Evolutionary conservation across 306 rosid genomes (phyloP), one percentile per base, ranked within the genome.

Genomic region (Trifolium fragiferum): DNA sequence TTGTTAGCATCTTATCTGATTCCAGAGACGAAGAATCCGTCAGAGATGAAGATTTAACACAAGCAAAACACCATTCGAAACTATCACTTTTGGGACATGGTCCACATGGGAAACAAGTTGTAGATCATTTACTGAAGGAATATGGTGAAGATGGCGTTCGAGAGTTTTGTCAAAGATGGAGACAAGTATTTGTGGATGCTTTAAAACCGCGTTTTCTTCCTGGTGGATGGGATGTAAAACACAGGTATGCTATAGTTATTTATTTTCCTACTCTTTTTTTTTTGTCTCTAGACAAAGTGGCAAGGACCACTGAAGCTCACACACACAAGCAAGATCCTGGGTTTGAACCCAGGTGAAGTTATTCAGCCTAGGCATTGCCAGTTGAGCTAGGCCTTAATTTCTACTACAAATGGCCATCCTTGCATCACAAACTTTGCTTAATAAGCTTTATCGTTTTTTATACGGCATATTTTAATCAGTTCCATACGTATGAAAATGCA

Each of bases 51-150:
- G 84, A 76, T 76, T 69, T 75, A 41, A 62, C 76, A 32, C 83
- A 68, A 63, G 66, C 78, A 57, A 86, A 78, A 59, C 88, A 85
- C 37, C 85, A 82, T 80, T 59, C 96, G 12, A 89, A 94, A 75
- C 76, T 87, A 49, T 94, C 97, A 38, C 84, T 94, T 27, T 81
- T 92, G 78, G 99, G 97, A 59, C 99, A 94, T 76, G 99, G 99
- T 46, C 97, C 97, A 15, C 99, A 92, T 75, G 99, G 99, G 20
- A 92, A 89, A 76, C 87, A 82, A 81, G 96, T 92, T 81, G 98
- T 94, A 79, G 97, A 94, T 59, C 81, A 82, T 84, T 78, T 94
- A 78, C 51, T 92, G 73, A 80, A 72, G 78, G 95, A 90, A 76
- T 76, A 84, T 44, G 90, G 98, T 10, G 92, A 94, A 20, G 93